A percentile compares a stretch with the other conserved stretches of the same genome.
Conservation (phyloP, 306 rosid species). For the Casuarina equisetifolia region DNA sequence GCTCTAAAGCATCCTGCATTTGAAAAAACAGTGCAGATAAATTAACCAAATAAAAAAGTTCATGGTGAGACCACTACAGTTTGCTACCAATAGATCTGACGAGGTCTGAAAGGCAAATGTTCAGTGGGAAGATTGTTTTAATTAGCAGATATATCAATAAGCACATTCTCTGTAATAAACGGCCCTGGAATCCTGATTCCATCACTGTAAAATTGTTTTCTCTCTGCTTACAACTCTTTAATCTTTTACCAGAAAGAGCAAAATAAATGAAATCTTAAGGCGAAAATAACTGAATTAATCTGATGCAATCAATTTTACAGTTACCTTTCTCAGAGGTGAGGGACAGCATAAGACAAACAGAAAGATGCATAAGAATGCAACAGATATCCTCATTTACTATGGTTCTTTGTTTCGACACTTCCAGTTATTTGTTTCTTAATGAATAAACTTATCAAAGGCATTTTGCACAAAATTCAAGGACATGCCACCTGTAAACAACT, state of each 20-base stretch:
- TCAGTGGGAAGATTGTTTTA: background rate
- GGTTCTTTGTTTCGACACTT: background rate
- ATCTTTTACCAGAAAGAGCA: background rate
- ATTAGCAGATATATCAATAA: background rate
- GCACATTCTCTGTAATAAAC: background rate
- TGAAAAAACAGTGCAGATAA: slow-evolving; percentile 28
- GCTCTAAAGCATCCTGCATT: slow-evolving; percentile 85
- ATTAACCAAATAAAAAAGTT: background rate
- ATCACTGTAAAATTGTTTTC: background rate
- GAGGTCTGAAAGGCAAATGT: slow-evolving; percentile 1
- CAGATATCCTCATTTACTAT: slow-evolving; percentile 8
- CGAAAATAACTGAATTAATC: background rate
- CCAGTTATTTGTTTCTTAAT: background rate
- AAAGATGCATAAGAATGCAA: slow-evolving; percentile 3
- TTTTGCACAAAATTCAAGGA: background rate
- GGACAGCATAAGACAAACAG: background rate
- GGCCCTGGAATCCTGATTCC: background rate
- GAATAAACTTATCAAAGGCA: background rate
- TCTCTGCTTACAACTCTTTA: background rate
- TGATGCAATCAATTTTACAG: background rate
- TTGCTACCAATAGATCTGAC: slow-evolving; percentile 1
- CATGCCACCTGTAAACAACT: background rate
- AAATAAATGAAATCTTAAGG: background rate
- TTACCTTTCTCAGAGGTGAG: background rate
- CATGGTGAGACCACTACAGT: background rate